Evolutionary conservation across 1,139 yeast species (phyloP).

Genomic region (Nadsonia starkeyi-henricii): DNA sequence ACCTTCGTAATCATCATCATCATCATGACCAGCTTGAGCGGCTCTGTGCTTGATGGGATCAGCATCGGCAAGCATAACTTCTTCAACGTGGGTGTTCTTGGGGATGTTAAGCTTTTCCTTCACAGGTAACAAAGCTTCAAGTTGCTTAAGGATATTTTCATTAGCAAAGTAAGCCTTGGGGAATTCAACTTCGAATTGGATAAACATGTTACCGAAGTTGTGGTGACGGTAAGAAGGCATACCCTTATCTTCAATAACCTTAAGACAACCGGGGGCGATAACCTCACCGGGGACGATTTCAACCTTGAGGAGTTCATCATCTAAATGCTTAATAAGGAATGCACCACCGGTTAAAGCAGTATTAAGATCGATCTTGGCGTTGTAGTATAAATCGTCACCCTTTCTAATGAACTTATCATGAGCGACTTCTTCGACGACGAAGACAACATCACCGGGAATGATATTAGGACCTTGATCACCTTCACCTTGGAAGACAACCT

Average conservation of each 20-base stretch:
- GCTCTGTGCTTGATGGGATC: constrained; percentile 41
- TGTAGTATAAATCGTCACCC: constrained; percentile 77
- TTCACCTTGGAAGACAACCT: constrained; percentile 82
- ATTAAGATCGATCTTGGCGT: constrained; percentile 77
- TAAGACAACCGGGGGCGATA: constrained; percentile 67
- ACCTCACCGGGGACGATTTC: constrained; percentile 85
- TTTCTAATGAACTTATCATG: constrained; percentile 73
- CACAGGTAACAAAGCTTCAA: constrained; percentile 32
- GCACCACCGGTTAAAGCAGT: constrained; percentile 97
- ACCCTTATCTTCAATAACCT: constrained; percentile 87
- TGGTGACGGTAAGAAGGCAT: constrained; percentile 58
- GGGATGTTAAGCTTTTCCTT: constrained; percentile 19
- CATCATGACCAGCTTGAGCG: constrained; percentile 23
- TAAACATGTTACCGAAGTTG: constrained; percentile 35
- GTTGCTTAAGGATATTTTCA: constrained; percentile 24
- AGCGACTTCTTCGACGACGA: constrained; percentile 78
- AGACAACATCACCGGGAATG: constrained; percentile 92
- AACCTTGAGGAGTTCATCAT: constrained; percentile 76
- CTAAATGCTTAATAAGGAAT: constrained; percentile 66
- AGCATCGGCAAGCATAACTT: constrained; percentile 53
- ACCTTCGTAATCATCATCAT: constrained; percentile 37
- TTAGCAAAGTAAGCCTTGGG: constrained; percentile 29
- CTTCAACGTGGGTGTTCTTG: constrained; percentile 46
- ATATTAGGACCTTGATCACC: constrained; percentile 96
- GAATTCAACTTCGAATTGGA: constrained; percentile 39